A percentile compares a stretch with the other conserved stretches of the same genome.
These are phyloP conservation scores for Chaetomidium leptoderma DNA, from an alignment of 495 filamentous ascomycete species.

Conservation along the genomic window DNA sequence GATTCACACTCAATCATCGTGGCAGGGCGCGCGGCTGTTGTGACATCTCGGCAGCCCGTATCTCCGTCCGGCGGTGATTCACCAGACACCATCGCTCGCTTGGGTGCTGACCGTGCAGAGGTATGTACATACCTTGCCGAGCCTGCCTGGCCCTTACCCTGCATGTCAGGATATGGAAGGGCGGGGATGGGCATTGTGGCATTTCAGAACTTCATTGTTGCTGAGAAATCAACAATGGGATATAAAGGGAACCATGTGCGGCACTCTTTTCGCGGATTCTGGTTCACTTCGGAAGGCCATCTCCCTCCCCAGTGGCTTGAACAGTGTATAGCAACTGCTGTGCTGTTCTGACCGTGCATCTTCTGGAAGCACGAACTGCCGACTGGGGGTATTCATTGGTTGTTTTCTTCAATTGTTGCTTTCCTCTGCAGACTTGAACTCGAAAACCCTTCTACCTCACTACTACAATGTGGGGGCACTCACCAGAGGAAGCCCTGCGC, in stretches of 20 bases:
- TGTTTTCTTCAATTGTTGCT: conserved; percentile 7
- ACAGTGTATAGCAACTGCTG: background rate
- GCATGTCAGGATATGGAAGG: background rate
- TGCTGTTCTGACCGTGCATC: background rate
- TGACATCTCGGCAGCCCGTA: background rate
- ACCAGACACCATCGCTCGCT: background rate
- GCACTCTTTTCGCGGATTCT: background rate
- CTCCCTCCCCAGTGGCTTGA: background rate
- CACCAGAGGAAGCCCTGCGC: conserved; percentile 23
- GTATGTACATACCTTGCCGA: background rate
- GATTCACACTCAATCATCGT: background rate
- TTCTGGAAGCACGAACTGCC: background rate
- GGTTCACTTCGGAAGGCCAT: background rate
- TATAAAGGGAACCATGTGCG: background rate
- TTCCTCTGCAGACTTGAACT: background rate
- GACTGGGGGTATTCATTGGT: background rate
- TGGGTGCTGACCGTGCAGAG: background rate
- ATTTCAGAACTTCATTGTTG: background rate
- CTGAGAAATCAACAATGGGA: conserved; percentile 1
- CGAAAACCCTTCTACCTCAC: background rate
- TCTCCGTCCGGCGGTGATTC: conserved; percentile 5
- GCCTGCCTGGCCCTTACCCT: background rate
- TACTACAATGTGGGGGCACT: conserved; percentile 15
- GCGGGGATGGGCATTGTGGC: background rate
- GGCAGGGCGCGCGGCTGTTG: background rate